These are phyloP conservation scores for Coemansia sp. DNA, from an alignment of 192 early-diverging fungal species.

Conservation along the genomic window DNA sequence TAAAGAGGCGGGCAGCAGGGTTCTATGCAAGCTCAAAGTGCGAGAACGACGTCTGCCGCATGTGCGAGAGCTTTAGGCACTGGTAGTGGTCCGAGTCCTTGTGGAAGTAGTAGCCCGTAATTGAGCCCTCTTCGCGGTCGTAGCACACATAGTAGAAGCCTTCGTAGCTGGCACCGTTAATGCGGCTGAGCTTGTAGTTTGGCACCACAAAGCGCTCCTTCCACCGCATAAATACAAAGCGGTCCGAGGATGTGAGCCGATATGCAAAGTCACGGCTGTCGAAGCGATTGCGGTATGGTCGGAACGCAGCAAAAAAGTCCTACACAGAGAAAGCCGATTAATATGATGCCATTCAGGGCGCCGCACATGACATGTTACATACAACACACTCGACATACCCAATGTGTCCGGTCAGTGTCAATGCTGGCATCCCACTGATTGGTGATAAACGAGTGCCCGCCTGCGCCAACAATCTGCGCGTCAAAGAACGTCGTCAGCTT, in stretches of 20 bases:
- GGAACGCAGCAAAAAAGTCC: constrained; percentile 53
- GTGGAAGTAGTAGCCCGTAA: constrained; percentile 69
- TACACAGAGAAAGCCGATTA: constrained; percentile 12
- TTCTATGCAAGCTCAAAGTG: constrained; percentile 52
- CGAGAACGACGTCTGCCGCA: constrained; percentile 40
- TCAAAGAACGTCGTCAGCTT: constrained; percentile 76
- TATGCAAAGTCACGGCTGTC: constrained; percentile 40
- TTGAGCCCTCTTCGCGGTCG: constrained; percentile 60
- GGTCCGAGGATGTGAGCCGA: constrained; percentile 58
- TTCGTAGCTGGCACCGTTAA: constrained; percentile 76
- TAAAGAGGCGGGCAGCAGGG: background rate
- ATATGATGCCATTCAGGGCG: constrained; percentile 4
- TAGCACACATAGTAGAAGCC: constrained; percentile 82
- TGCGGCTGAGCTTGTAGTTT: constrained; percentile 69
- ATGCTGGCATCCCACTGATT: constrained; percentile 75
- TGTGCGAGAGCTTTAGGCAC: constrained; percentile 45
- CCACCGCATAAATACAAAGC: constrained; percentile 78
- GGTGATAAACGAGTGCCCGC: constrained; percentile 64
- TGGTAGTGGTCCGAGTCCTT: constrained; percentile 54
- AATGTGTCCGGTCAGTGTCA: constrained; percentile 68
- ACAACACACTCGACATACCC: constrained; percentile 49
- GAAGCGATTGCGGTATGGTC: constrained; percentile 38
- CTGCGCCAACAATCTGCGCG: constrained; percentile 68
- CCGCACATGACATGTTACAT: constrained; percentile 1
- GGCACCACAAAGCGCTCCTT: constrained; percentile 86